A percentile compares a stretch with the other conserved stretches of the same genome.
These are phyloP conservation scores for Luvunga scandens DNA, from an alignment of 345 rosid genomes.

Conservation along the genomic window DNA sequence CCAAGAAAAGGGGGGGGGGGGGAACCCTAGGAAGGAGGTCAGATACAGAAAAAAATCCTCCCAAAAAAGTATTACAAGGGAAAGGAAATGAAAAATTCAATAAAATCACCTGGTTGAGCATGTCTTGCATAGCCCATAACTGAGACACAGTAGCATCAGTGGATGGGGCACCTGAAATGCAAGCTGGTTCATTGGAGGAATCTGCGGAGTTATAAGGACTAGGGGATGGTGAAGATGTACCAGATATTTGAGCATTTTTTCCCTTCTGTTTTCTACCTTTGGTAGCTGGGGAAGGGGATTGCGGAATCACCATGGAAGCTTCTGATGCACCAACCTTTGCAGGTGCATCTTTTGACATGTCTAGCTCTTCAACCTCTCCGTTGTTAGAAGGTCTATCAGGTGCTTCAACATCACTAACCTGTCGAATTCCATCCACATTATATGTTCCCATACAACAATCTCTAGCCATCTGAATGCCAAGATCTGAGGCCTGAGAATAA, in stretches of 20 bases:
- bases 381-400: constrained; percentile 29
- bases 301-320: constrained; percentile 24
- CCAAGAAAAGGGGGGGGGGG: neutral
- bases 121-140: constrained; percentile 48
- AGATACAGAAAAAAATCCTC: neutral
- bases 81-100: neutral
- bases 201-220: constrained; percentile 60
- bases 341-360: constrained; percentile 31
- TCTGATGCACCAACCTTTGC: constrained; percentile 37
- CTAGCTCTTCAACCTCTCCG: constrained; percentile 32
- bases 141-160: constrained; percentile 47
- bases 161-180: constrained; percentile 36
- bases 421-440: constrained; percentile 36
- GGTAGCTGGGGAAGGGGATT: constrained; percentile 30
- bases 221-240: constrained; percentile 41
- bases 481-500: constrained; percentile 69
- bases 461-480: constrained; percentile 56
- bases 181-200: constrained; percentile 48
- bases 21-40: neutral
- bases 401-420: constrained; percentile 25
- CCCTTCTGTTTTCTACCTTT: constrained; percentile 58
- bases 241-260: constrained; percentile 47
- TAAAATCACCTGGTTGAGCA: constrained; percentile 52
- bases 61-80: neutral
- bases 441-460: constrained; percentile 38